Base-by-base conservation (phyloP, 768 basidiomycete species). In the Kwoniella pini region DNA sequence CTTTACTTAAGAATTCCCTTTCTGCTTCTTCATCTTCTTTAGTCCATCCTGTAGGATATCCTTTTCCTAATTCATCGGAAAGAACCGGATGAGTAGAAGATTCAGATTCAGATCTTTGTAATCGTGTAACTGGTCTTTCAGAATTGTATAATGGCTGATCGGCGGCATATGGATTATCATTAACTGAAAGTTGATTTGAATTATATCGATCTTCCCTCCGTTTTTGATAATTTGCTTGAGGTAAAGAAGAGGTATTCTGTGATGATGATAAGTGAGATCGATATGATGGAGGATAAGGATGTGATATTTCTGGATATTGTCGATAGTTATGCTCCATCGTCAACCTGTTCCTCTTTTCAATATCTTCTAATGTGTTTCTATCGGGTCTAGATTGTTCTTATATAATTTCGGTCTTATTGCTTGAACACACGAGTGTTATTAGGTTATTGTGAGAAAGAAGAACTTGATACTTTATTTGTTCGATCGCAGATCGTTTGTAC, bases 21-120 rank as follows among this genome's bases (percentile, higher is more conserved):
- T 72, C 65, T 11, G 65, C 65, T 26, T 68, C 71, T 52, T 68
- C 66, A 38, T 69, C 68, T 57, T 67, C 65, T 33, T 67, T 55
- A 27, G 60, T 65, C 64, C 64, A 65, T 27, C 54, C 54, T 21
- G 54, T 53, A 0, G 63, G 57, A 38, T 58, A 48, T 22, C 45
- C 61, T 42, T 62, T 52, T n/a, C 50, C 33, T 21, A 27, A 3
- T 4, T 33, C 45, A 4, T 24, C 5, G 4, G 43, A 30, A 21
- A 49, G 10, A 13, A 48, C 57, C 22, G 62, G 62, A 31, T 64
- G 57, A 2, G 50, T 49, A 3, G 57, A 54, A 17, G 44, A 48
- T n/a, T 58, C 62, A 5, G 56, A 64, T 6, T n/a, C 49, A 12
- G 56, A 59, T 13, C 62, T 31, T 36, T 57, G 19, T 15, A 46